Evolutionary conservation across 148 eudicot species (phyloP).

Genomic region (Heliosperma pusillum): DNA sequence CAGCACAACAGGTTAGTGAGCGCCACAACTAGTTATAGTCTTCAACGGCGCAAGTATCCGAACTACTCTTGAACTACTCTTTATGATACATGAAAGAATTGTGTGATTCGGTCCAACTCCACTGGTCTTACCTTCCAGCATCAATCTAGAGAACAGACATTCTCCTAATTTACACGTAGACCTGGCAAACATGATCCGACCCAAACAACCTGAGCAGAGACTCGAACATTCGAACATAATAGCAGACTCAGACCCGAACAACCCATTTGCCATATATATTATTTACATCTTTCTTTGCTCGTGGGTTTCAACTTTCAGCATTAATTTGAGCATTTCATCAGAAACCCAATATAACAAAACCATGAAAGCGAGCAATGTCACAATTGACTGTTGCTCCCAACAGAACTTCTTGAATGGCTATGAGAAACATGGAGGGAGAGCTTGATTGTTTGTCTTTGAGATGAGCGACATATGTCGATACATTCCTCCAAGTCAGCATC

Average conservation of each 20-base stretch:
- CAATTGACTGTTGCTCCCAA: conserved; percentile 40
- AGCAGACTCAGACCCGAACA: too few species aligned
- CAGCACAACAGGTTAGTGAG: conserved; percentile 10
- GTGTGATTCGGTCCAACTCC: conserved; percentile 1
- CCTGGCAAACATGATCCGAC: neutral
- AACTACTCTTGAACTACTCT: neutral
- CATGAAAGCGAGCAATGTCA: neutral
- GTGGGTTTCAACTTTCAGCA: neutral
- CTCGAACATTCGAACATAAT: too few species aligned
- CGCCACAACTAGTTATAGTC: conserved; percentile 4
- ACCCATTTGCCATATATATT: neutral
- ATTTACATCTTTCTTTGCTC: neutral
- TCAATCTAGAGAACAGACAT: conserved; percentile 21
- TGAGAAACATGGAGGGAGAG: conserved; percentile 49
- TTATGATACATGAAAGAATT: conserved; percentile 11
- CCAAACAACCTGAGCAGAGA: neutral
- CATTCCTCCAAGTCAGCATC: conserved; percentile 89
- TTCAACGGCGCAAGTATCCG: conserved; percentile 1
- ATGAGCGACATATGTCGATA: conserved; percentile 49
- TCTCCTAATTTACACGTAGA: conserved; percentile 15
- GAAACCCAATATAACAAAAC: conserved; percentile 11
- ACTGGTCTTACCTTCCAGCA: neutral
- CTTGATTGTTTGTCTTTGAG: conserved; percentile 51
- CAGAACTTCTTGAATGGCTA: conserved; percentile 47
- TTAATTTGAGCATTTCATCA: neutral